phyloP scores from a whole-genome alignment of 1,139 yeast genomes.

The Blastobotrys aristatus region DNA sequence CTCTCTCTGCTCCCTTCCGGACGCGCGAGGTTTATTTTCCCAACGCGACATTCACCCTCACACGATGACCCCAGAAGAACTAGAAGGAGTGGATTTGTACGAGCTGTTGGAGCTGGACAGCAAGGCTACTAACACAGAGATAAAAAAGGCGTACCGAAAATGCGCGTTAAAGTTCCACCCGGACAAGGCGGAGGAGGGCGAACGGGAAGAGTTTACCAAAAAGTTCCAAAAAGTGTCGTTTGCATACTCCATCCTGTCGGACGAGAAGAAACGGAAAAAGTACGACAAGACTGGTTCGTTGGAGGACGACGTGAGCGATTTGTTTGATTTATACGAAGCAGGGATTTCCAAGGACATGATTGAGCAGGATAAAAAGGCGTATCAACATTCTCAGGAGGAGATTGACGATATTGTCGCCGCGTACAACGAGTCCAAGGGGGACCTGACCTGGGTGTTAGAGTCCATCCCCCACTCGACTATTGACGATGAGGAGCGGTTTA shows the following conservation, averaged over 20 bases:
- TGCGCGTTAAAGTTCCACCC: slow-evolving; percentile 72
- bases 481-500: slow-evolving; percentile 60
- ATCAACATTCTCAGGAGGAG: slow-evolving; percentile 65
- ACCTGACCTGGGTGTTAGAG: slow-evolving; percentile 64
- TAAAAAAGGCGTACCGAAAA: slow-evolving; percentile 68
- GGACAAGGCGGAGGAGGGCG: slow-evolving; percentile 53
- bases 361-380: slow-evolving; percentile 59
- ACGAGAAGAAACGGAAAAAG: slow-evolving; percentile 48
- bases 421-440: slow-evolving; percentile 61
- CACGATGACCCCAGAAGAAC: slow-evolving; percentile 10
- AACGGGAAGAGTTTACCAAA: slow-evolving; percentile 38
- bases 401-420: slow-evolving; percentile 54
- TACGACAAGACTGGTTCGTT: slow-evolving; percentile 69
- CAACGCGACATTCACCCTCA: too few relatives aligned
- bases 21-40: not conserved
- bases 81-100: slow-evolving; percentile 49
- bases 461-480: slow-evolving; percentile 71
- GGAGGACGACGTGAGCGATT: slow-evolving; percentile 56
- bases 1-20: not conserved
- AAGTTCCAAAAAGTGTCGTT: slow-evolving; percentile 67
- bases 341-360: slow-evolving; percentile 70
- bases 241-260: slow-evolving; percentile 66
- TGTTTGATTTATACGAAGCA: slow-evolving; percentile 46
- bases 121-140: slow-evolving; percentile 46
- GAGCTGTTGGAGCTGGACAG: slow-evolving; percentile 42